Evolutionary conservation across 345 rosid species (phyloP), one percentile per base, ranked within the genome.

Genomic region (Physaria fendleri): DNA sequence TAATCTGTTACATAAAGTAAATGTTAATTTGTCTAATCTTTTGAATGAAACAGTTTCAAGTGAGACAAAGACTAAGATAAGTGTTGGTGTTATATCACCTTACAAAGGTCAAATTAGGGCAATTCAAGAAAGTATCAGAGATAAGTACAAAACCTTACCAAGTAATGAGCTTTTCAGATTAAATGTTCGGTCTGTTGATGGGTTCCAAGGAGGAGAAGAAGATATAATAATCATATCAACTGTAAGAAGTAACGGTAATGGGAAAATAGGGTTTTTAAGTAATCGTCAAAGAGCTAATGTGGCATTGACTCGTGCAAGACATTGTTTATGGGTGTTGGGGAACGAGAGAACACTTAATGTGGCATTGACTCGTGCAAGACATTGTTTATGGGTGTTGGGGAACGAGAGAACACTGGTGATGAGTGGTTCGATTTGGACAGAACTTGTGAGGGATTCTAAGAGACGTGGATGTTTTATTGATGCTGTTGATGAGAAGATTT

Each of bases 161-260:
- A 8, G 5, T 8, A n/a, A n/a, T n/a, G 7, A 58, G 5, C 59
- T 38, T 5, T 74, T 79, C 42, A 40, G 61, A 6, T 55, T 73
- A 28, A 74, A 21, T 12, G 71, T 79, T 11, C 44, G 54, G 6
- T 62, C 74, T 0, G 76, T 79, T 6, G 83, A 79, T 46, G 77
- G 80, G 12, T 74, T 79, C 50, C 78, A 79, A 67, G 80, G 80
- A 2, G 65, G 80, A 1, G 83, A 75, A 28, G 76, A 75, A 33
- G 80, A 78, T 20, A 34, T 73, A 2, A 73, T 76, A 21, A 73
- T 79, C 21, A 58, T 76, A 4, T 76, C 83, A 0, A 71, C 78
- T 8, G 76, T 76, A 22, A 67, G 78, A 62, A 62, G 64, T 46
- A 78, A 79, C 25, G 2, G 21, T 22, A 21, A 63, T 0, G 80